A percentile compares a stretch with the other conserved stretches of the same genome.
Conservation (phyloP, 2,329 filamentous ascomycete species). For the Trichoderma arundinaceum region DNA sequence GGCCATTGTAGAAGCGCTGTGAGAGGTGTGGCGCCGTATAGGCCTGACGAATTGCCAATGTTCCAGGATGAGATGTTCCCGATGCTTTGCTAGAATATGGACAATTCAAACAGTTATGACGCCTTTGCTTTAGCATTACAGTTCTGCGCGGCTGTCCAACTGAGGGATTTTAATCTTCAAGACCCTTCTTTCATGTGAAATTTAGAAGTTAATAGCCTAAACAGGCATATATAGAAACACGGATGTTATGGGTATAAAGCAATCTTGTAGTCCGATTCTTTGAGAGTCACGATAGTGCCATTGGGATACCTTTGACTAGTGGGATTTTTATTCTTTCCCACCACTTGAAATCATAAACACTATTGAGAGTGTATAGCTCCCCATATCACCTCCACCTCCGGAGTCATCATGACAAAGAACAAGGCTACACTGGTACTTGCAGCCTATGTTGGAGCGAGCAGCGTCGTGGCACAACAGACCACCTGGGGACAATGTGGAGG, state of each 20-base stretch:
- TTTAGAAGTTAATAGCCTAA: slow-evolving; percentile 14
- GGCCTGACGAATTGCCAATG: neutral
- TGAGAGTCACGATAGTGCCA: neutral
- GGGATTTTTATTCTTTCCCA: neutral
- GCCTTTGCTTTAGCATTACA: neutral
- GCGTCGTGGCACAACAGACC: slow-evolving; percentile 15
- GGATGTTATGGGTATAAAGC: neutral
- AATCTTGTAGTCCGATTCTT: neutral
- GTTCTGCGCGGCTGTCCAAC: neutral
- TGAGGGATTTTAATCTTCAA: neutral
- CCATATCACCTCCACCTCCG: neutral
- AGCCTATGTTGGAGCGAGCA: slow-evolving; percentile 8
- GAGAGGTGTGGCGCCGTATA: no score
- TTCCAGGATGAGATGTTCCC: neutral
- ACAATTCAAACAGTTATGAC: neutral
- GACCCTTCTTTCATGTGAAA: neutral
- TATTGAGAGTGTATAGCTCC: neutral
- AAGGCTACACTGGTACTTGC: slow-evolving; percentile 13
- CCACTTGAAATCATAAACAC: neutral
- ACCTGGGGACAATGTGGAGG: slow-evolving; percentile 18
- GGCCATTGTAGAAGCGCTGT: neutral
- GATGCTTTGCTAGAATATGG: neutral
- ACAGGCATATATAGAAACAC: neutral
- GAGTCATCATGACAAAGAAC: neutral
- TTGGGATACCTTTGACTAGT: neutral